A percentile compares a stretch with the other conserved stretches of the same genome.
Evolutionary conservation across 768 basidiomycete species (phyloP).

Genomic region (Russula sp.): DNA sequence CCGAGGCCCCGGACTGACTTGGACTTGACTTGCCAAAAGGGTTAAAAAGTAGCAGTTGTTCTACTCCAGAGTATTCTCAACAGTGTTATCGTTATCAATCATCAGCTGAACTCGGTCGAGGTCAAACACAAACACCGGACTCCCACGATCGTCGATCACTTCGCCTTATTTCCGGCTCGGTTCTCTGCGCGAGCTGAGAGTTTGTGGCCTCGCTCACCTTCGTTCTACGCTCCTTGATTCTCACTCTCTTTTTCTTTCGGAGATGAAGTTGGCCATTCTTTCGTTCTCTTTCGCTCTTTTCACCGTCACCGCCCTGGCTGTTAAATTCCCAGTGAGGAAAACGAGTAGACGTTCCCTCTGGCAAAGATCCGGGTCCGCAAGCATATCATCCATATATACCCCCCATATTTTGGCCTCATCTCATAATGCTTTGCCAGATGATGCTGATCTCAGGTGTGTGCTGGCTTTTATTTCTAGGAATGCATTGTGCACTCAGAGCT

Average conservation of each 20-base stretch:
- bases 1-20: too few species aligned
- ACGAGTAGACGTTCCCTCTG: slow-evolving; percentile 30
- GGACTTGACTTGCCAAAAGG: too few species aligned
- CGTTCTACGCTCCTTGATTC: slow-evolving; percentile 23
- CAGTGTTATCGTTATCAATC: too few species aligned
- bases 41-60: too few species aligned
- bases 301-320: slow-evolving; percentile 36
- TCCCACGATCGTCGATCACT: too few species aligned
- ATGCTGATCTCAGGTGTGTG: slow-evolving; percentile 38
- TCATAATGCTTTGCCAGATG: slow-evolving; percentile 20
- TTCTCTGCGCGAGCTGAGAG: too few species aligned
- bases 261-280: slow-evolving; percentile 37
- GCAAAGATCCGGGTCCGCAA: slow-evolving; percentile 32
- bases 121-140: too few species aligned
- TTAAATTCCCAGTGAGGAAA: slow-evolving; percentile 42
- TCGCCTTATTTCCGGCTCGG: too few species aligned
- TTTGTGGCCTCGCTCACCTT: slow-evolving; percentile 1
- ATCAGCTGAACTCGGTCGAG: too few species aligned
- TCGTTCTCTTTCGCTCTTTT: slow-evolving; percentile 34
- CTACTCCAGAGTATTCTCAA: too few species aligned
- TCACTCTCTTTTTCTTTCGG: slow-evolving; percentile 21
- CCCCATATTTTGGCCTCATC: slow-evolving; percentile 28
- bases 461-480: not conserved
- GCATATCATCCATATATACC: slow-evolving; percentile 20
- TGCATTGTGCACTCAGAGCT: not conserved